Conservation (phyloP, 768 basidiomycete species). For the Pleurotus sapidus region DNA sequence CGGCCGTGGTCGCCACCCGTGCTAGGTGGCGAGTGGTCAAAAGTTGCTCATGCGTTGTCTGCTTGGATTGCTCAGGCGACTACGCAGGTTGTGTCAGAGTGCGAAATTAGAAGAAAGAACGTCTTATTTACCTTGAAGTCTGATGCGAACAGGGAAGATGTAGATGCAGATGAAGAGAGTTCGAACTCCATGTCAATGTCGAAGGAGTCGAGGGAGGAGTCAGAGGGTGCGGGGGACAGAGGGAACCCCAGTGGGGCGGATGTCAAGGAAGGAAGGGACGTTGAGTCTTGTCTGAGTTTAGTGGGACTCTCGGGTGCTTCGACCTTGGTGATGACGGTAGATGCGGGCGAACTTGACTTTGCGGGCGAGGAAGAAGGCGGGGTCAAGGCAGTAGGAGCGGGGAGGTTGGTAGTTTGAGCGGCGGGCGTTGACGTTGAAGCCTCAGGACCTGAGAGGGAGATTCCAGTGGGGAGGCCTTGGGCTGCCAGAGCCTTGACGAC, state of each 20-base stretch:
- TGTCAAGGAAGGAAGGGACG: slow-evolving; percentile 24
- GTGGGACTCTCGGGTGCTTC: neutral
- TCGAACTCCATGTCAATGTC: slow-evolving; percentile 15
- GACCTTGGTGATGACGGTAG: slow-evolving; percentile 16
- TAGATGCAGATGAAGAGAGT: slow-evolving; percentile 16
- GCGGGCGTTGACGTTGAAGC: slow-evolving; percentile 17
- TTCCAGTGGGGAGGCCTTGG: slow-evolving; percentile 57
- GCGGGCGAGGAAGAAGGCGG: slow-evolving; percentile 20
- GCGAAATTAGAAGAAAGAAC: slow-evolving; percentile 23
- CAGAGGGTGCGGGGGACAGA: slow-evolving; percentile 40
- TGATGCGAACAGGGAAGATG: slow-evolving; percentile 32
- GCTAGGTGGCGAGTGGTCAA: slow-evolving; percentile 94
- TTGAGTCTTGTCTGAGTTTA: slow-evolving; percentile 2
- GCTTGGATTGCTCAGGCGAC: slow-evolving; percentile 21
- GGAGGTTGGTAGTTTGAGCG: slow-evolving; percentile 18
- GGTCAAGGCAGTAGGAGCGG: slow-evolving; percentile 18
- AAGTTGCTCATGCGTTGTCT: slow-evolving; percentile 27
- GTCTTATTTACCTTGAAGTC: slow-evolving; percentile 28
- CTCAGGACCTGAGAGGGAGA: slow-evolving; percentile 20
- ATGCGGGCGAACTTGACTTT: slow-evolving; percentile 19
- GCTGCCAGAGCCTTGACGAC: slow-evolving; percentile 72
- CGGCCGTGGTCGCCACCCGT: slow-evolving; percentile 85
- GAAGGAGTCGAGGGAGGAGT: slow-evolving; percentile 33
- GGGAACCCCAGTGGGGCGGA: slow-evolving; percentile 25
- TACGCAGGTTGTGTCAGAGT: slow-evolving; percentile 24